These are phyloP conservation scores for Pseudogymnoascus verrucosus DNA, from an alignment of 2,329 filamentous ascomycete species.

Conservation along the genomic window DNA sequence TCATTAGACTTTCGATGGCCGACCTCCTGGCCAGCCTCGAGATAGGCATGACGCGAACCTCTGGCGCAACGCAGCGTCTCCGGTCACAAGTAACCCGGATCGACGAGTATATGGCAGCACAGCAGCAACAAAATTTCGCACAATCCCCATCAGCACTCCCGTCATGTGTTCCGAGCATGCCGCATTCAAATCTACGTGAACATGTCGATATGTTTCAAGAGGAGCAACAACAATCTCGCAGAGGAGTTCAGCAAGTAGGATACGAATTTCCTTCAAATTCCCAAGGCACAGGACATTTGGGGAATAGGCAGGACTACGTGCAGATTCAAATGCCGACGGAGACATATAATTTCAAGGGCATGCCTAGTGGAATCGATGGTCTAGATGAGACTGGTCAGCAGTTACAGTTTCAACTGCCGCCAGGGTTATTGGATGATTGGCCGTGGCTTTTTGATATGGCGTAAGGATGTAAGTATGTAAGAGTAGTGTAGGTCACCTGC, in stretches of 20 bases:
- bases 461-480: constrained; percentile 4
- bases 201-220: not conserved
- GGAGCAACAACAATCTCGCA: not conserved
- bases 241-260: not conserved
- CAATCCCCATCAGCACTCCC: not conserved
- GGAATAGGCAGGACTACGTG: not conserved
- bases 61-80: constrained; percentile 33
- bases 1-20: constrained; percentile 31
- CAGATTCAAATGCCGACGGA: not conserved
- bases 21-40: constrained; percentile 38
- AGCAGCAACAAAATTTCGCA: constrained; percentile 10
- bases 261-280: not conserved
- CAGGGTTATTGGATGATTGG: constrained; percentile 34
- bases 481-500: not conserved
- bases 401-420: constrained; percentile 33
- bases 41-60: constrained; percentile 29
- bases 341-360: not conserved
- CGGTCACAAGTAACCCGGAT: constrained; percentile 35
- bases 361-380: not conserved
- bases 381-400: constrained; percentile 15
- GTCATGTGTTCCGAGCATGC: not conserved
- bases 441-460: constrained; percentile 29
- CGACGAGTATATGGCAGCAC: constrained; percentile 26
- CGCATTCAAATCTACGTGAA: not conserved
- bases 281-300: not conserved